A percentile compares a stretch with the other conserved stretches of the same genome.
phyloP scores from a whole-genome alignment of 257 asterid genomes.

The Fraxinus pennsylvanica region DNA sequence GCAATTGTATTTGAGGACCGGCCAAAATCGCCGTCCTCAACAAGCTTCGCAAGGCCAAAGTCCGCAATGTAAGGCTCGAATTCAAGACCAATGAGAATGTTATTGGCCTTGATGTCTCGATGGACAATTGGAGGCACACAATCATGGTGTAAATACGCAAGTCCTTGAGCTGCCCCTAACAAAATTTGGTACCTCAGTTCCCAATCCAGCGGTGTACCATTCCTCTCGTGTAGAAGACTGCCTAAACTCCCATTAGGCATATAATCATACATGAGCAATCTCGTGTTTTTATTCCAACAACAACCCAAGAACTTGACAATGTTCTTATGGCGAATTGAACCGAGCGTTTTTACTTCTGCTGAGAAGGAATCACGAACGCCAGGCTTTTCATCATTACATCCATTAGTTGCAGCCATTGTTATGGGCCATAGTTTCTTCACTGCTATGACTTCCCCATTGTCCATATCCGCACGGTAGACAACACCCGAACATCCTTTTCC shows the following conservation, averaged over 20 bases:
- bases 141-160: conserved; percentile 82
- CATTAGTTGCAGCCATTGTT: conserved; percentile 32
- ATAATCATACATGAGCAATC: conserved; percentile 84
- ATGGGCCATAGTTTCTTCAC: conserved; percentile 80
- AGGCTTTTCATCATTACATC: background rate
- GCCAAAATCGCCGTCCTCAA: conserved; percentile 60
- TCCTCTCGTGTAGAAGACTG: conserved; percentile 61
- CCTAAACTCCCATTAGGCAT: conserved; percentile 94
- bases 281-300: conserved; percentile 73
- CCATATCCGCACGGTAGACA: conserved; percentile 67
- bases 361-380: conserved; percentile 70
- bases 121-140: conserved; percentile 84
- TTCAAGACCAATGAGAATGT: conserved; percentile 78
- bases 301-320: conserved; percentile 83
- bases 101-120: conserved; percentile 85
- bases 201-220: conserved; percentile 66
- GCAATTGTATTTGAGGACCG: conserved; percentile 76
- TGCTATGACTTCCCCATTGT: conserved; percentile 64
- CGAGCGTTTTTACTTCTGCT: conserved; percentile 74
- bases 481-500: conserved; percentile 88
- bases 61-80: conserved; percentile 90
- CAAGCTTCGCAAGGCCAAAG: conserved; percentile 81
- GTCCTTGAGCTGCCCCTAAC: conserved; percentile 84
- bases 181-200: conserved; percentile 69
- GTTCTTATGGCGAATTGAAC: conserved; percentile 80